Percentiles rank a stretch among this genome's conserved stretches.
Evolutionary conservation across 2,329 filamentous ascomycete genomes (phyloP).

Genomic region (Arthrobotrys conoides): DNA sequence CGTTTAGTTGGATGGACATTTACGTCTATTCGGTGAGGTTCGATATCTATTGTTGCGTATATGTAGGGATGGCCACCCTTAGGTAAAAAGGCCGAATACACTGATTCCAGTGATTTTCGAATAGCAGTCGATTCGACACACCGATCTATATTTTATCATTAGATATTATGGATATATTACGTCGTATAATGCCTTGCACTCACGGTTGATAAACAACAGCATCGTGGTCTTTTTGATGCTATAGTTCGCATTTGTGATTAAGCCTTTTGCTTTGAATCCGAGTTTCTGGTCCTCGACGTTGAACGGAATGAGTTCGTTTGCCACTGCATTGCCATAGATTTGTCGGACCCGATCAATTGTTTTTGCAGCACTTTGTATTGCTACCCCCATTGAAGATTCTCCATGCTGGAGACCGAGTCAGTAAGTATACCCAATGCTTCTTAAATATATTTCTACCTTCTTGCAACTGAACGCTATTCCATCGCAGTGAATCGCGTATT

Average conservation of each 20-base stretch:
- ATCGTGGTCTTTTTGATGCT: conserved; percentile 89
- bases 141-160: conserved; percentile 70
- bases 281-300: conserved; percentile 79
- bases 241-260: conserved; percentile 94
- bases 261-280: conserved; percentile 85
- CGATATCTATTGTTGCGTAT: conserved; percentile 92
- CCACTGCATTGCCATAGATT: conserved; percentile 85
- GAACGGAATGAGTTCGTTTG: conserved; percentile 88
- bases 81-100: conserved; percentile 86
- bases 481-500: conserved; percentile 91
- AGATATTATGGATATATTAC: not conserved
- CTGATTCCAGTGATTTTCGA: conserved; percentile 91
- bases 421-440: not conserved
- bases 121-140: conserved; percentile 90
- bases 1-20: conserved; percentile 98
- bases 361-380: conserved; percentile 80
- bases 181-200: not conserved
- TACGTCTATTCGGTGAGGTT: conserved; percentile 92
- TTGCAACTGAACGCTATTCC: conserved; percentile 97
- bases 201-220: conserved; percentile 90
- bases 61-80: conserved; percentile 95
- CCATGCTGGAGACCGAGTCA: conserved; percentile 72
- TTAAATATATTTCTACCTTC: conserved; percentile 70
- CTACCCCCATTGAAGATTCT: conserved; percentile 84
- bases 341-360: conserved; percentile 88